These are phyloP conservation scores for Cercospora sp. DNA, from an alignment of 2,329 filamentous ascomycete genomes.

Conservation along the genomic window DNA sequence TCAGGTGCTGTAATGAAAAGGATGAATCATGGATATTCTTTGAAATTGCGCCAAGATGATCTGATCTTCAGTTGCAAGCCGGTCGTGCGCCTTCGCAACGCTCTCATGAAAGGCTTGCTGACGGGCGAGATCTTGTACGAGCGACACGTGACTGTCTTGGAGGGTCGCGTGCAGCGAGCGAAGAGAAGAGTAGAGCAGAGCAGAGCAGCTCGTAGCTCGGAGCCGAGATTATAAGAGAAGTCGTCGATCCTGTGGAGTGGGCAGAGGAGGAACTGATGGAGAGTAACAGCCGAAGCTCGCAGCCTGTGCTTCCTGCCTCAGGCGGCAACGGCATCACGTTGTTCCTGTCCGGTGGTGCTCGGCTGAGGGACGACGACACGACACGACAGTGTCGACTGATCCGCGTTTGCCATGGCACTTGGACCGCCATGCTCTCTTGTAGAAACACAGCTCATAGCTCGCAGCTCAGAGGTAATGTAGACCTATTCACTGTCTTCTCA, in stretches of 20 bases:
- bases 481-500: not conserved
- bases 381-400: conserved; percentile 8
- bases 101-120: not conserved
- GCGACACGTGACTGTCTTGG: not conserved
- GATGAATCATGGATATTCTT: not conserved
- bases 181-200: not conserved
- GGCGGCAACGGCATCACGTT: not conserved
- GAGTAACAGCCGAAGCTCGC: not conserved
- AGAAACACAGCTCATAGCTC: not conserved
- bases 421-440: not conserved
- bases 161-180: not conserved
- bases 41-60: not conserved
- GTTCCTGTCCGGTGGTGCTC: not conserved
- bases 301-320: not conserved
- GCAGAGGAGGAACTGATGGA: not conserved
- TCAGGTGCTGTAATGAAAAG: not conserved
- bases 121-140: not conserved
- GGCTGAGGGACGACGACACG: not conserved
- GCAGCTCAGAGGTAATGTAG: not conserved
- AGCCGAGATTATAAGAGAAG: not conserved
- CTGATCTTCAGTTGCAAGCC: not conserved
- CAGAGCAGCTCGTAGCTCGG: not conserved
- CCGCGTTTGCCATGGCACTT: conserved; percentile 12
- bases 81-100: not conserved
- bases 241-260: not conserved